Base-by-base conservation (phyloP, 805 yeast genomes). In the Yarrowia sp. region DNA sequence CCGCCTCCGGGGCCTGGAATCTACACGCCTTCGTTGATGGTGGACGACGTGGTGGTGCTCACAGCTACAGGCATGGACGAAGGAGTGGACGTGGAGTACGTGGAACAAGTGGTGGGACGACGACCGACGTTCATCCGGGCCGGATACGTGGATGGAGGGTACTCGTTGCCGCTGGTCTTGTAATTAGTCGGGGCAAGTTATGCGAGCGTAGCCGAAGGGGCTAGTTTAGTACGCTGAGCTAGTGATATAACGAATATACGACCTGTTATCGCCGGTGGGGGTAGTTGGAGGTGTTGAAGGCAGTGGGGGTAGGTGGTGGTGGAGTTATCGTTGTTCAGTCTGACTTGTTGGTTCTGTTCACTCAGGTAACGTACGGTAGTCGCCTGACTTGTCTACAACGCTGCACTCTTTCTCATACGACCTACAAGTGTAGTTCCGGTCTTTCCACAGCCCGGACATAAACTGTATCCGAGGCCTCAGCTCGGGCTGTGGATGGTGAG, bases 1-100 rank as follows among this genome's bases (percentile, higher is more conserved):
- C 55, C 55, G 13, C 66, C 55, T 5, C 53, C 55, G 15, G 66
- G 66, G 17, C 43, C 66, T 14, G 66, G 55, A 36, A 20, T 38
- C 38, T 61, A 46, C 44, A 61, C 55, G 6, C 66, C 66, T 8
- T 61, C 66, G 8, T 36, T 61, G 13, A 61, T 61, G 66, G 66
- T 47, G n/a, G 66, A 61, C 17, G 66, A 61, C 12, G 8, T 61
- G 1, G 55, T 61, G 36, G 55, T 61, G 20, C 36, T 61, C 0
- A 20, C 53, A 9, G 55, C 53, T 3, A 10, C 55, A 9, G 66
- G 55, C 8, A 46, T 61, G 55, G 66, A 61, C 46, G 55, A 47
- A 8, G 66, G 66, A 2, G 44, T 61, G 34, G 66, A 47, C 46
- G n/a, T 61, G 10, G 66, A 34, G 13, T 46, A 61, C 55, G 20